Percentiles rank a stretch among this genome's conserved stretches.
phyloP scores from a whole-genome alignment of 2,329 filamentous ascomycete species.

The Gliomastix tumulicola region DNA sequence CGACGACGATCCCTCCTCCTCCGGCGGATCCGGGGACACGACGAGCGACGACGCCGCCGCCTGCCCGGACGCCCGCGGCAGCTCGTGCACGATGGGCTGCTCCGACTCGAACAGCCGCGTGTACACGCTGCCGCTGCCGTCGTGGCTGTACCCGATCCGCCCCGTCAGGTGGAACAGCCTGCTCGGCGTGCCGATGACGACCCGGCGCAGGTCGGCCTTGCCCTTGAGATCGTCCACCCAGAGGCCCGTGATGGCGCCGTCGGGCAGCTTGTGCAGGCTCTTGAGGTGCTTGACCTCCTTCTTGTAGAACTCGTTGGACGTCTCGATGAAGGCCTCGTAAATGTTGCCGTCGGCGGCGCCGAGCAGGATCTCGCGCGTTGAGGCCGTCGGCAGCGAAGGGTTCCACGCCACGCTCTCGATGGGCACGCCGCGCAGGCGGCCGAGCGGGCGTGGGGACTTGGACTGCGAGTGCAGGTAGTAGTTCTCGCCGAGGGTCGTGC shows the following conservation, averaged over 20 bases:
- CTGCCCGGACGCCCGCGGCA: slow-evolving; percentile 48
- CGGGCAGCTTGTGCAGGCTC: slow-evolving; percentile 71
- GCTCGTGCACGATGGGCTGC: slow-evolving; percentile 68
- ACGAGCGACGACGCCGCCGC: slow-evolving; percentile 54
- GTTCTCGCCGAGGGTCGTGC: slow-evolving; percentile 87
- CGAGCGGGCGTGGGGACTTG: slow-evolving; percentile 74
- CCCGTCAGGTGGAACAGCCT: slow-evolving; percentile 77
- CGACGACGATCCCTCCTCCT: not conserved
- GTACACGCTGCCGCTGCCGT: slow-evolving; percentile 81
- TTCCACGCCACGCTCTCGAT: slow-evolving; percentile 95
- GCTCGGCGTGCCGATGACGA: slow-evolving; percentile 73
- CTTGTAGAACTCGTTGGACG: slow-evolving; percentile 88
- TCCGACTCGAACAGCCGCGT: slow-evolving; percentile 83
- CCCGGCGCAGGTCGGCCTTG: slow-evolving; percentile 64
- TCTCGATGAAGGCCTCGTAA: slow-evolving; percentile 93
- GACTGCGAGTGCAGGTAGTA: slow-evolving; percentile 97
- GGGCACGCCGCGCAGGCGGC: slow-evolving; percentile 74
- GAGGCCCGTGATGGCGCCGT: slow-evolving; percentile 77
- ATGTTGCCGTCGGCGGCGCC: slow-evolving; percentile 91
- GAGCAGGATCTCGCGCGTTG: slow-evolving; percentile 87
- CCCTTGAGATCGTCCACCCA: slow-evolving; percentile 71
- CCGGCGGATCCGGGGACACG: slow-evolving; percentile 64
- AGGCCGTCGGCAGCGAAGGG: slow-evolving; percentile 83
- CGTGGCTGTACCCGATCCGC: slow-evolving; percentile 65
- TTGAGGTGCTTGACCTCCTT: slow-evolving; percentile 92